phyloP scores from a whole-genome alignment of 1,284 basidiomycete species.

The Cutaneotrichosporon mucoides region DNA sequence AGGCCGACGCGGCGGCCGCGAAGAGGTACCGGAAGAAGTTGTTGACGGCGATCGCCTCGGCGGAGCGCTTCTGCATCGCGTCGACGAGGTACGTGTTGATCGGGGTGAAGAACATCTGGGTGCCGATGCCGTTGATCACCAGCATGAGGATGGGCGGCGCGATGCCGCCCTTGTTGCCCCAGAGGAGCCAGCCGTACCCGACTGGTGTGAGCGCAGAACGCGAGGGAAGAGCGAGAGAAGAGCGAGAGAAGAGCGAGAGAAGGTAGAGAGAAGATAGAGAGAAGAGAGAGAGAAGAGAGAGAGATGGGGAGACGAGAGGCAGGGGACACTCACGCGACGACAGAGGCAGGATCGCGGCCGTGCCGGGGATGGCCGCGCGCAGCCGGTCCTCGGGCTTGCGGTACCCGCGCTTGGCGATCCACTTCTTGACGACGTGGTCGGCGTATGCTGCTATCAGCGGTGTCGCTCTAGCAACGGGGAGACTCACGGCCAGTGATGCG shows the following conservation, averaged over 20 bases:
- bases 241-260: not conserved
- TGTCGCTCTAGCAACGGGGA: not conserved
- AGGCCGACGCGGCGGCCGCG: slow-evolving; percentile 49
- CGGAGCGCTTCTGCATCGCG: slow-evolving; percentile 54
- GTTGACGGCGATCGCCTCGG: slow-evolving; percentile 53
- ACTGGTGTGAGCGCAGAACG: not conserved
- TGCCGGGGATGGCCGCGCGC: slow-evolving; percentile 54
- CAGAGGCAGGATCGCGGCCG: slow-evolving; percentile 52
- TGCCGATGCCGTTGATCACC: slow-evolving; percentile 49
- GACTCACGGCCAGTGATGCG: slow-evolving; percentile 53
- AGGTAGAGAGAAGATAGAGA: too few relatives aligned
- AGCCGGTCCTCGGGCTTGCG: slow-evolving; percentile 62
- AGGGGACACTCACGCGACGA: slow-evolving; percentile 9
- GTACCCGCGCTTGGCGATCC: slow-evolving; percentile 53
- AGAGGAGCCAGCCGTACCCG: slow-evolving; percentile 43
- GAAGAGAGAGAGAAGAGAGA: too few relatives aligned
- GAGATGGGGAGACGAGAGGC: too few relatives aligned
- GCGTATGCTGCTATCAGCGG: slow-evolving; percentile 47
- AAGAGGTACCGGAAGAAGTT: slow-evolving; percentile 48
- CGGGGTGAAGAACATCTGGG: slow-evolving; percentile 54
- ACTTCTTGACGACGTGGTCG: slow-evolving; percentile 54
- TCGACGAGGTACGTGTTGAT: slow-evolving; percentile 59
- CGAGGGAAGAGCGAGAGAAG: not conserved
- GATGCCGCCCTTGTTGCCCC: slow-evolving; percentile 36
- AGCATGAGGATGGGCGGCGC: slow-evolving; percentile 36